phyloP scores from a whole-genome alignment of 2,329 filamentous ascomycete genomes.

The Phoma sp. region DNA sequence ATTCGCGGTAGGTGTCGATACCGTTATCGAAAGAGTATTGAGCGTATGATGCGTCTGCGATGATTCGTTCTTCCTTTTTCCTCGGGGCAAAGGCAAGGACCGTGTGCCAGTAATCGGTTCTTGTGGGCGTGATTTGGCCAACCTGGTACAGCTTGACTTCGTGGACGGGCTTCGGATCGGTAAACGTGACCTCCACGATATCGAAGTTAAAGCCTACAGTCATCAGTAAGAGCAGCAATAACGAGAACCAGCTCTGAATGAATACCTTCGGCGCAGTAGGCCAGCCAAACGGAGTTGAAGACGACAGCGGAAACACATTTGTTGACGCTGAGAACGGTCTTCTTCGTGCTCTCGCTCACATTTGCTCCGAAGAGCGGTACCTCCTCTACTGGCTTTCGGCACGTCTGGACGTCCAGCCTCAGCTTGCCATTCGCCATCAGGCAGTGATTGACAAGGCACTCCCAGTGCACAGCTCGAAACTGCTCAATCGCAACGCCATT shows the following conservation, averaged over 20 bases:
- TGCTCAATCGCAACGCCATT: not conserved
- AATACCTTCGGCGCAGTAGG: not conserved
- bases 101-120: not conserved
- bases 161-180: not conserved
- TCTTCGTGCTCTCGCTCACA: not conserved
- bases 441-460: not conserved
- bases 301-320: not conserved
- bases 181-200: not conserved
- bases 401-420: not conserved
- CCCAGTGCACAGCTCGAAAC: not conserved
- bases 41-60: constrained; percentile 3
- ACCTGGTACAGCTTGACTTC: not conserved
- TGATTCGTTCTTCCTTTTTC: not conserved
- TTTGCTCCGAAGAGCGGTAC: not conserved
- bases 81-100: not conserved
- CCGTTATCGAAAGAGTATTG: constrained; percentile 2
- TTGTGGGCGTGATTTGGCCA: not conserved
- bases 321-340: constrained; percentile 1
- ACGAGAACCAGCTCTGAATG: too few relatives aligned
- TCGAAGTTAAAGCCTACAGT: not conserved
- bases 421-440: not conserved
- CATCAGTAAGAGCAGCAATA: not conserved
- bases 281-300: constrained; percentile 1
- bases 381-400: not conserved
- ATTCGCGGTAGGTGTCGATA: not conserved